Conservation (phyloP, 139 green algal genomes). For the Gonium pectorale region DNA sequence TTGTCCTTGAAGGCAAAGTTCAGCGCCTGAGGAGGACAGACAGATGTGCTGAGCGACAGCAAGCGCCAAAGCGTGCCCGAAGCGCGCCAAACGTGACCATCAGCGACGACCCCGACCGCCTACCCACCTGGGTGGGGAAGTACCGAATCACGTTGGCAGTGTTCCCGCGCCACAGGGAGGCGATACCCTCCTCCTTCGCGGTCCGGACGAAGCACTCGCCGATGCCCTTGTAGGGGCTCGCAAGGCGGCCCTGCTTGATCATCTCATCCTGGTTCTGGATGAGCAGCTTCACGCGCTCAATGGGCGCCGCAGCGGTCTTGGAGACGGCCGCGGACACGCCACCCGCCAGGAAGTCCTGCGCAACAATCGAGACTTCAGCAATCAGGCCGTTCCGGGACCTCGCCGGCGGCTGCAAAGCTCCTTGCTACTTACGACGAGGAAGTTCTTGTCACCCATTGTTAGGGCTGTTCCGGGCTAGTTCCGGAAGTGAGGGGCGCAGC, state of each 20-base stretch:
- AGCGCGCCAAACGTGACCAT: slow-evolving; percentile 12
- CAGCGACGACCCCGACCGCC: no score
- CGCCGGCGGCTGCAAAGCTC: background rate
- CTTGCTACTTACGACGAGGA: slow-evolving; percentile 30
- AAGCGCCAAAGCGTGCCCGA: no score
- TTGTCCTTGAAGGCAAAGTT: slow-evolving; percentile 99
- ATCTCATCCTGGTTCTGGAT: slow-evolving; percentile 81
- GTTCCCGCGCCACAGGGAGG: slow-evolving; percentile 98
- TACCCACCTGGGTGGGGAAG: slow-evolving; percentile 86
- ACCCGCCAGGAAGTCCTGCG: slow-evolving; percentile 64
- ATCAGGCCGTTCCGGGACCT: no score
- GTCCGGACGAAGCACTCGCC: slow-evolving; percentile 96
- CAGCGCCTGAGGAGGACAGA: slow-evolving; percentile 79
- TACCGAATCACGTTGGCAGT: slow-evolving; percentile 96
- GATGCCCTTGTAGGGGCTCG: slow-evolving; percentile 88
- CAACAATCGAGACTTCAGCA: background rate
- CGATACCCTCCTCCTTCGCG: slow-evolving; percentile 88
- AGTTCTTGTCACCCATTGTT: slow-evolving; percentile 41
- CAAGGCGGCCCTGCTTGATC: slow-evolving; percentile 75
- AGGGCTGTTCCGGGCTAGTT: background rate
- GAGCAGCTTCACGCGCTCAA: slow-evolving; percentile 98
- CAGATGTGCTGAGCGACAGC: no score
- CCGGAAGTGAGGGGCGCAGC: no score
- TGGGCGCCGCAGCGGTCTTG: slow-evolving; percentile 93
- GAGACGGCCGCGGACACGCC: slow-evolving; percentile 87